Evolutionary conservation across 2,329 filamentous ascomycete genomes (phyloP).

Genomic region (Escovopsis sp.): DNA sequence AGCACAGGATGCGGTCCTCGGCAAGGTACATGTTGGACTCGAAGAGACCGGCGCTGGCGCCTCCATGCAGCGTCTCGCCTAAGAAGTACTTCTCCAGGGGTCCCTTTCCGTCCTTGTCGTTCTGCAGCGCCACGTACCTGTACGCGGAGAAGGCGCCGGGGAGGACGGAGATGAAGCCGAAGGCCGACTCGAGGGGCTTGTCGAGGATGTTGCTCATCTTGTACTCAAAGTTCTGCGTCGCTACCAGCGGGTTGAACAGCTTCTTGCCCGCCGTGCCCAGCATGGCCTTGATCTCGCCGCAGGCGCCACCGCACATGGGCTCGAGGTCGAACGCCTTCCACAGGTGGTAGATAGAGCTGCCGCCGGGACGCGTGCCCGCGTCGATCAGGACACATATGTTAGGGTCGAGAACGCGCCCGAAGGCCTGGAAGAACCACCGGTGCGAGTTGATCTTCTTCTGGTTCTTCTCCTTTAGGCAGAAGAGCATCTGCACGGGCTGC

Average conservation of each 20-base stretch:
- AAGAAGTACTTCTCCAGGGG: conserved; percentile 94
- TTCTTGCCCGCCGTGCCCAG: conserved; percentile 71
- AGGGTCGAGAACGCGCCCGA: conserved; percentile 79
- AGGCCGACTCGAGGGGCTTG: conserved; percentile 91
- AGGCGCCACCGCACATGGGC: conserved; percentile 93
- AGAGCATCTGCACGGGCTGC: conserved; percentile 89
- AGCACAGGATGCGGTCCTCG: conserved; percentile 96
- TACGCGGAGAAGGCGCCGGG: conserved; percentile 98
- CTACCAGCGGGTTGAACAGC: conserved; percentile 82
- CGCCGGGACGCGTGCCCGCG: conserved; percentile 86
- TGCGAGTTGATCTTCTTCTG: conserved; percentile 99
- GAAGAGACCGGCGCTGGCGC: conserved; percentile 85
- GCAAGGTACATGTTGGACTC: conserved; percentile 99
- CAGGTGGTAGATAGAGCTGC: conserved; percentile 88
- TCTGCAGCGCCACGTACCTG: conserved; percentile 83
- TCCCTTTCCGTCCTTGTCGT: conserved; percentile 87
- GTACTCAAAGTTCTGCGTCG: conserved; percentile 98
- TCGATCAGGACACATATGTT: conserved; percentile 96
- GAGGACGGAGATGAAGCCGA: conserved; percentile 93
- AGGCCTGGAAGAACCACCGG: conserved; percentile 97
- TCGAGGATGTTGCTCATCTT: conserved; percentile 99
- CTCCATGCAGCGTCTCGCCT: conserved; percentile 88
- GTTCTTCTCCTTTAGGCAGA: conserved; percentile 98
- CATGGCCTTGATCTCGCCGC: conserved; percentile 98
- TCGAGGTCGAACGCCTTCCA: conserved; percentile 98